Evolutionary conservation across 176 grass and related monocot genomes (phyloP).

Genomic region (Cocos nucifera): DNA sequence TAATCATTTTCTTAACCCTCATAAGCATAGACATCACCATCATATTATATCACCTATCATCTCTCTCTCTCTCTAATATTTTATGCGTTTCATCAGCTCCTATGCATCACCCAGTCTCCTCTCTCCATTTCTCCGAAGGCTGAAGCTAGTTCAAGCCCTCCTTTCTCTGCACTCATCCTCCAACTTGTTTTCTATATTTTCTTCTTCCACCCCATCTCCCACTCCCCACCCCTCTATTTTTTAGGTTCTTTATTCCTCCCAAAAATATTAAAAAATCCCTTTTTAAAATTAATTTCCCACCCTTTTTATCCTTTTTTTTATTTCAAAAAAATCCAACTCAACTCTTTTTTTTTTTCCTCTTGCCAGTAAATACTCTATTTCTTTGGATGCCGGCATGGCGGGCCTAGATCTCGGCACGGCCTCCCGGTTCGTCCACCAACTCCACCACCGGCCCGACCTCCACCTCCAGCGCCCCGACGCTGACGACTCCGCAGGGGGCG

Average conservation of each 20-base stretch:
- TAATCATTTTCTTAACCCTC: background rate
- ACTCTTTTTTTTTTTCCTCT: conserved; percentile 25
- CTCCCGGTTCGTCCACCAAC: conserved; percentile 67
- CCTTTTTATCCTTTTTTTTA: conserved; percentile 26
- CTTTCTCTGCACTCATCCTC: conserved; percentile 14
- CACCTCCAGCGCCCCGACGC: conserved; percentile 12
- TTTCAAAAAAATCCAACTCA: conserved; percentile 37
- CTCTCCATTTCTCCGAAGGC: conserved; percentile 24
- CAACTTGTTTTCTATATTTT: conserved; percentile 3
- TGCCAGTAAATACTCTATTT: background rate
- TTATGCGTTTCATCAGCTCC: conserved; percentile 32
- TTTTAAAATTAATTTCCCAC: conserved; percentile 15
- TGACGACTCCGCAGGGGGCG: background rate
- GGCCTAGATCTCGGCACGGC: conserved; percentile 79
- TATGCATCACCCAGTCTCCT: conserved; percentile 8
- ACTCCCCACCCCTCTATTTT: conserved; percentile 45
- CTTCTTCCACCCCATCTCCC: conserved; percentile 7
- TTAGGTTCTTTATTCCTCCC: conserved; percentile 2
- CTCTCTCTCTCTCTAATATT: conserved; percentile 15
- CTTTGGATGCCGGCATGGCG: conserved; percentile 44
- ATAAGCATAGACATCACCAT: conserved; percentile 1
- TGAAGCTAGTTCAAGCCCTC: conserved; percentile 8
- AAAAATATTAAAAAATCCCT: conserved; percentile 34
- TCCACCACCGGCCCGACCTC: conserved; percentile 21
- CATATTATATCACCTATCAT: background rate